Base-by-base conservation (phyloP, 106 monocot genomes). In the Dioscorea zingiberensis region DNA sequence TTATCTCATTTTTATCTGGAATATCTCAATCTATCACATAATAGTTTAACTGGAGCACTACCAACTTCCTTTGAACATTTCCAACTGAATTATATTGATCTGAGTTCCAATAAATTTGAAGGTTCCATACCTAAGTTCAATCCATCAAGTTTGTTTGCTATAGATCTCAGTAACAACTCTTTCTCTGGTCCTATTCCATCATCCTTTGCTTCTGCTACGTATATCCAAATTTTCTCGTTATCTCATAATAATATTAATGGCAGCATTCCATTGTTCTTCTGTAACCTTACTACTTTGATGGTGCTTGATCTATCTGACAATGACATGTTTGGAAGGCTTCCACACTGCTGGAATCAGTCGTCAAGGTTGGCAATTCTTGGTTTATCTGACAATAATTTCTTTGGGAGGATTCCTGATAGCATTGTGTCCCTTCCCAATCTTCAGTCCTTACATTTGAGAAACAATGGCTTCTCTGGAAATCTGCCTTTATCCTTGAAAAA, bases 301-400 rank as follows among this genome's bases (percentile, higher is more conserved):
- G 13, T 55, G 21, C 49, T 80, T 27, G 65, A 75, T 47, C 70
- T 80, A 6, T 74, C 74, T 21, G 55, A 21, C 5, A 80, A 80
- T 32, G 21, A 45, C 15, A 24, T 80, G 7, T 66, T 54, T 19
- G 75, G 74, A 22, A 44, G 62, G 26, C 48, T 75, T 18, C 61
- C 75, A 27, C 27, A 27, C 13, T 75, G 74, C 45, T 66, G 46
- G 69, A 56, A 30, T 15, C 22, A 9, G 1, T 51, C n/a, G 7
- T 54, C 30, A 54, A 21, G 3, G 1, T 44, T 70, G 21, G 12
- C 0, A 2, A 48, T 48, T 0, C 24, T 71, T 13, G 71, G 60
- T 61, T 60, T 78, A 14, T 53, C 59, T 47, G 44, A 48, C 58
- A 78, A 78, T 25, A 45, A 54, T 60, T 13, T 78, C 17, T 59